These are phyloP conservation scores for Penicillium decumbens DNA, from an alignment of 2,329 filamentous ascomycete genomes.

Conservation along the genomic window DNA sequence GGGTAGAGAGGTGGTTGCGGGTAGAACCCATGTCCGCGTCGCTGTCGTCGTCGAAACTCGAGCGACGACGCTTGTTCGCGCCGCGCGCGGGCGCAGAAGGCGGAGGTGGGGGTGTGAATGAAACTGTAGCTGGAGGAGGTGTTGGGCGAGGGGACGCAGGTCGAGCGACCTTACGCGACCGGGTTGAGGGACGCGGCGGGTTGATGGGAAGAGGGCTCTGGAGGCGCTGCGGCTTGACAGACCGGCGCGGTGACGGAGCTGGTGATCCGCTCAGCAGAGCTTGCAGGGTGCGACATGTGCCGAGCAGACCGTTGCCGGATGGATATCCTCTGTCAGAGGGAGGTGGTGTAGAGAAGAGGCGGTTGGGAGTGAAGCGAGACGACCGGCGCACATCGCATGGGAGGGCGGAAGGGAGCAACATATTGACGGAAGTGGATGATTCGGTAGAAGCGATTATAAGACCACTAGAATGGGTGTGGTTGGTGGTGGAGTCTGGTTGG, in stretches of 20 bases:
- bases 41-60: conserved; percentile 23
- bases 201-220: conserved; percentile 38
- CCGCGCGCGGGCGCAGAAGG: conserved; percentile 31
- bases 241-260: conserved; percentile 33
- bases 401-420: conserved; percentile 47
- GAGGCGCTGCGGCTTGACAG: conserved; percentile 34
- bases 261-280: conserved; percentile 41
- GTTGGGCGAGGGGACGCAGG: conserved; percentile 20
- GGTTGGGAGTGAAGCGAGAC: conserved; percentile 35
- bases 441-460: neutral
- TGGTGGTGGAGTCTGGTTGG: conserved; percentile 3
- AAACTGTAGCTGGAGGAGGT: conserved; percentile 15
- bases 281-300: conserved; percentile 42
- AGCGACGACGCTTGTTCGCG: conserved; percentile 40
- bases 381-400: conserved; percentile 42
- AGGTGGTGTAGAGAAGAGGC: conserved; percentile 38
- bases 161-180: conserved; percentile 26
- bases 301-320: conserved; percentile 37
- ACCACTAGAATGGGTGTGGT: neutral
- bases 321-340: conserved; percentile 34
- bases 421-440: conserved; percentile 18
- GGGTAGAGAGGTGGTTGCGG: conserved; percentile 37
- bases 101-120: conserved; percentile 19
- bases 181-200: conserved; percentile 26
- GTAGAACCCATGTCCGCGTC: conserved; percentile 7